Conservation (phyloP, 768 basidiomycete species). For the Terana coerulea region DNA sequence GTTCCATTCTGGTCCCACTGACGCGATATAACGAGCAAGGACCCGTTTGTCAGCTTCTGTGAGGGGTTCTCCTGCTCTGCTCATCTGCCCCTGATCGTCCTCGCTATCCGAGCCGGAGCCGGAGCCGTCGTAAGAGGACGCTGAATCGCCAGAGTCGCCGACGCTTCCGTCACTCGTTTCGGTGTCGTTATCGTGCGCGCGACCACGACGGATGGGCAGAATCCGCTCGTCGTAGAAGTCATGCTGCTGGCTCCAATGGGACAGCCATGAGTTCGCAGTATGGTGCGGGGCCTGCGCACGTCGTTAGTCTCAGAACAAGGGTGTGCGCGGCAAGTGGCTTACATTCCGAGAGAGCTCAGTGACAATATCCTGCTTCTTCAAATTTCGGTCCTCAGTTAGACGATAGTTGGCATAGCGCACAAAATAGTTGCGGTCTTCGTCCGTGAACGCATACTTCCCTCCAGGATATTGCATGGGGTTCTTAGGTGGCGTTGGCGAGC, state of each 20-base stretch:
- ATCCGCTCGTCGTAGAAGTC: constrained; percentile 63
- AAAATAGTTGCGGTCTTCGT: constrained; percentile 64
- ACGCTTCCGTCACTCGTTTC: constrained; percentile 29
- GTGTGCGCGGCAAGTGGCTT: constrained; percentile 40
- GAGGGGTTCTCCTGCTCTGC: constrained; percentile 43
- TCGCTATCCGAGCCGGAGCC: constrained; percentile 17
- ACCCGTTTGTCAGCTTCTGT: constrained; percentile 61
- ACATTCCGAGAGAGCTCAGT: constrained; percentile 53
- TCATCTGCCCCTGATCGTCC: constrained; percentile 46
- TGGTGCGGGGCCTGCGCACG: constrained; percentile 62
- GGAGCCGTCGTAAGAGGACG: constrained; percentile 21
- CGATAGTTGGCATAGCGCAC: constrained; percentile 64
- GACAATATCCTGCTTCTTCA: constrained; percentile 53
- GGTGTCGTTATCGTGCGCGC: neutral
- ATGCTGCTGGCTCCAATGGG: constrained; percentile 64
- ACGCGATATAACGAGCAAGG: constrained; percentile 56
- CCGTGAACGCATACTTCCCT: constrained; percentile 50
- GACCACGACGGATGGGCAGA: neutral
- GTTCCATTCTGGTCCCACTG: constrained; percentile 40
- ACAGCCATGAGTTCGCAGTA: constrained; percentile 55
- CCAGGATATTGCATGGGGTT: constrained; percentile 44
- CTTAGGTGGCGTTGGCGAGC: constrained; percentile 64
- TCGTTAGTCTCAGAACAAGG: constrained; percentile 1
- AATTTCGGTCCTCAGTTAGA: constrained; percentile 46
- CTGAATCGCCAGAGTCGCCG: constrained; percentile 28